These are phyloP conservation scores for Schizochytrium sp. DNA, from an alignment of 108 stramenopile genomes.

Conservation along the genomic window DNA sequence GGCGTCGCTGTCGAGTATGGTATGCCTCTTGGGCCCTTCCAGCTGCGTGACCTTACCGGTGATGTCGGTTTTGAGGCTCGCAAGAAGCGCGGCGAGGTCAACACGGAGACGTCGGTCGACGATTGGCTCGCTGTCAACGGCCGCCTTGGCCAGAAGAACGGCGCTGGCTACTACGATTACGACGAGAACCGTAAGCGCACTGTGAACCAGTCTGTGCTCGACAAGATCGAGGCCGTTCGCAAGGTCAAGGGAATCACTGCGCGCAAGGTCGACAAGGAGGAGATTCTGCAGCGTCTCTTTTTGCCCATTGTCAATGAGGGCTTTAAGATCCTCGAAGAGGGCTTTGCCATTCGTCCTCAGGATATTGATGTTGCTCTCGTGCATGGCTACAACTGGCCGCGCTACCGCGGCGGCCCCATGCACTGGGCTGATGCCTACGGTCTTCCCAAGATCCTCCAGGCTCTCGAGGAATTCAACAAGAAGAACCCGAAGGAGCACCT, in stretches of 20 bases:
- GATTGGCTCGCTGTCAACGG: slow-evolving; percentile 73
- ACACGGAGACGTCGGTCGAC: slow-evolving; percentile 73
- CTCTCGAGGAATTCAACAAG: neutral
- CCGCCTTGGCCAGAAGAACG: slow-evolving; percentile 65
- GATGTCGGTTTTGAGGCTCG: slow-evolving; percentile 62
- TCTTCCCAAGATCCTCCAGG: slow-evolving; percentile 1
- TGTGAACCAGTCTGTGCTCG: slow-evolving; percentile 27
- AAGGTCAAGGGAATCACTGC: slow-evolving; percentile 5
- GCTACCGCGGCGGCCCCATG: slow-evolving; percentile 64
- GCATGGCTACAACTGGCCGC: slow-evolving; percentile 90
- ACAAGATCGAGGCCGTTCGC: slow-evolving; percentile 28
- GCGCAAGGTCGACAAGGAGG: slow-evolving; percentile 28
- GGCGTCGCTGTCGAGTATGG: slow-evolving; percentile 63
- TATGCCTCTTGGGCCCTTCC: slow-evolving; percentile 76
- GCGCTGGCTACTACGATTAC: slow-evolving; percentile 35
- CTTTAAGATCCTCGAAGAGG: slow-evolving; percentile 89
- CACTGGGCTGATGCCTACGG: slow-evolving; percentile 32
- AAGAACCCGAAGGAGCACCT: neutral
- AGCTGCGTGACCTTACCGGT: slow-evolving; percentile 84
- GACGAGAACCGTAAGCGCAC: slow-evolving; percentile 34
- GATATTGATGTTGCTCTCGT: slow-evolving; percentile 90
- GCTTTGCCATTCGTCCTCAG: slow-evolving; percentile 70
- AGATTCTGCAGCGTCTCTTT: slow-evolving; percentile 48
- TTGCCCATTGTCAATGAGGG: slow-evolving; percentile 91
- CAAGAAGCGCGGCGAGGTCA: slow-evolving; percentile 18